A percentile compares a stretch with the other conserved stretches of the same genome.
phyloP scores from a whole-genome alignment of 208 protist genomes.

The Leishmania aethiopica region DNA sequence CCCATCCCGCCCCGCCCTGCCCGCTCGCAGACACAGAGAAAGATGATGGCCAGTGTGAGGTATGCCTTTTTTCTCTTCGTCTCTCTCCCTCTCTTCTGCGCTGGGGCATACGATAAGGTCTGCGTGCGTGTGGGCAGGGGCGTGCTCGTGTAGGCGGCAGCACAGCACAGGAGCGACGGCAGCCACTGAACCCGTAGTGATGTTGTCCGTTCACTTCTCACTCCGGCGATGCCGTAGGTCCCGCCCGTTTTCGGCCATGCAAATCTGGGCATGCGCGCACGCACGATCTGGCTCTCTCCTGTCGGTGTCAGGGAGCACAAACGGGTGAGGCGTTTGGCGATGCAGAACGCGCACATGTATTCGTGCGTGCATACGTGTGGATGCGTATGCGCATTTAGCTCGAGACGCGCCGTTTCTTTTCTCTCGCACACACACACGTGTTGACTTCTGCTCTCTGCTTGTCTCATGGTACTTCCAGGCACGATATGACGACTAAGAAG shows the following conservation, averaged over 20 bases:
- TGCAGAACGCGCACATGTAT: too few relatives aligned
- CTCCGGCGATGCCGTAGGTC: not conserved
- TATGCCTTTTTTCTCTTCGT: not conserved
- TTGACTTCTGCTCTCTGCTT: too few relatives aligned
- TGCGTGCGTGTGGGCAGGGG: not conserved
- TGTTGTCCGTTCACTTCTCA: not conserved
- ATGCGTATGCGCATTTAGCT: not conserved
- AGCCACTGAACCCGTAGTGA: not conserved
- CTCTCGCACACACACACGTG: too few relatives aligned
- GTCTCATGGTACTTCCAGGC: too few relatives aligned
- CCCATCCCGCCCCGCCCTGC: too few relatives aligned
- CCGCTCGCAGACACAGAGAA: too few relatives aligned
- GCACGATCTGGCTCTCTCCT: not conserved
- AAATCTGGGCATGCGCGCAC: not conserved
- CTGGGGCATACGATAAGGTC: not conserved
- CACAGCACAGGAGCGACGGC: not conserved
- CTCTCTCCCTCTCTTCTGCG: not conserved
- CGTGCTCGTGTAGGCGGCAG: not conserved
- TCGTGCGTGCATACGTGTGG: not conserved
- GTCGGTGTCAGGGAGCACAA: not conserved
- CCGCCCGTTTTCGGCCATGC: not conserved
- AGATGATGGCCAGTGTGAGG: not conserved
- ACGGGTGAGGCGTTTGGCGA: not conserved
- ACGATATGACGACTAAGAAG: too few relatives aligned
- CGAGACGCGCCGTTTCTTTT: not conserved